A percentile compares a stretch with the other conserved stretches of the same genome.
These are phyloP conservation scores for Aspergillus tamarii DNA, from an alignment of 2,329 filamentous ascomycete genomes.

Conservation along the genomic window DNA sequence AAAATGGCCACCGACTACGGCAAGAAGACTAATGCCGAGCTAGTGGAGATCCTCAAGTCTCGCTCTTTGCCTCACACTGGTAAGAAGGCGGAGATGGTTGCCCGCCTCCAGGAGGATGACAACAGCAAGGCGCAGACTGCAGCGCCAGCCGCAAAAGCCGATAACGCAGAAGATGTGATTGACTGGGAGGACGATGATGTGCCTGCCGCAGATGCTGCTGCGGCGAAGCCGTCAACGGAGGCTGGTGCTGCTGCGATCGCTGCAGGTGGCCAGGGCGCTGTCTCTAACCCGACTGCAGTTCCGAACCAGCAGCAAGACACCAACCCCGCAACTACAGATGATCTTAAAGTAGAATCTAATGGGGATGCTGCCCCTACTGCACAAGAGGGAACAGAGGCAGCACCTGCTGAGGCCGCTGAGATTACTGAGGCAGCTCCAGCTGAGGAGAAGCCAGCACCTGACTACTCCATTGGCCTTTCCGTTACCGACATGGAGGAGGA, in stretches of 20 bases:
- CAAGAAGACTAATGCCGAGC: constrained; percentile 54
- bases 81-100: constrained; percentile 55
- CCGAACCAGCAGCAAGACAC: constrained; percentile 44
- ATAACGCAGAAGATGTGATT: constrained; percentile 46
- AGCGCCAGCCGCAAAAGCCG: constrained; percentile 30
- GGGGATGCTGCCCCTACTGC: constrained; percentile 22
- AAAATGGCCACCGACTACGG: constrained; percentile 50
- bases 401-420: constrained; percentile 16
- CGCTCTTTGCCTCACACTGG: constrained; percentile 52
- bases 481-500: constrained; percentile 50
- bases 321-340: constrained; percentile 42
- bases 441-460: constrained; percentile 39
- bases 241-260: constrained; percentile 38
- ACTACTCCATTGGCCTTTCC: constrained; percentile 48
- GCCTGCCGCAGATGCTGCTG: constrained; percentile 28
- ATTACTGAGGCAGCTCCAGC: constrained; percentile 23
- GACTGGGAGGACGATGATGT: constrained; percentile 50
- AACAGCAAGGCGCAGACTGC: constrained; percentile 24
- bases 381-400: constrained; percentile 20
- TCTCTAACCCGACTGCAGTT: constrained; percentile 43
- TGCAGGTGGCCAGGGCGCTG: constrained; percentile 42
- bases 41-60: constrained; percentile 53
- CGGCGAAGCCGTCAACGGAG: constrained; percentile 34
- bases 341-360: constrained; percentile 40
- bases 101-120: constrained; percentile 51